Evolutionary conservation across 768 basidiomycete species (phyloP).

Genomic region (Mycena maculata): DNA sequence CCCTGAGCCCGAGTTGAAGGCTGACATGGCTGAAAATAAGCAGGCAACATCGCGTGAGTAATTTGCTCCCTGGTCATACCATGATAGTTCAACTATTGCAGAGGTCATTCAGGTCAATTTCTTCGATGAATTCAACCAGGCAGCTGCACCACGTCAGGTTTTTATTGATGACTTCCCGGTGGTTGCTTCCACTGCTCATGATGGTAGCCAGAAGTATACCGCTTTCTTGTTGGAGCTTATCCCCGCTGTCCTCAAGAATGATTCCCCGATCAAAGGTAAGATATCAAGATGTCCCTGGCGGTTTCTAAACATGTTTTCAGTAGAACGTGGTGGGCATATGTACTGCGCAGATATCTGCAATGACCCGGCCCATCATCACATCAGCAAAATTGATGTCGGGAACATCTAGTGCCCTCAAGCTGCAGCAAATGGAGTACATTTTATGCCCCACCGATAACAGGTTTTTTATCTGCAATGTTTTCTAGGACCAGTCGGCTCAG

Average conservation of each 20-base stretch:
- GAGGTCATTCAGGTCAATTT: slow-evolving; percentile 13
- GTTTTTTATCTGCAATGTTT: neutral
- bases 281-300: neutral
- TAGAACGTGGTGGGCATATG: neutral
- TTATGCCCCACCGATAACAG: neutral
- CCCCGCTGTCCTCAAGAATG: slow-evolving; percentile 8
- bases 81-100: too few relatives aligned
- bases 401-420: neutral
- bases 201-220: neutral
- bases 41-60: too few relatives aligned
- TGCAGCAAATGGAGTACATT: neutral
- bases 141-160: neutral
- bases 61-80: too few relatives aligned
- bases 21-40: too few relatives aligned
- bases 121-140: neutral
- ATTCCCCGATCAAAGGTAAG: slow-evolving; percentile 24
- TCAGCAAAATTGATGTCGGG: neutral
- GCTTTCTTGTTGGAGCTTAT: slow-evolving; percentile 8
- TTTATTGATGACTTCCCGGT: slow-evolving; percentile 1
- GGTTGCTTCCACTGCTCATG: neutral
- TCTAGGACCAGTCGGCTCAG: neutral
- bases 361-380: neutral
- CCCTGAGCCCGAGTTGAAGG: too few relatives aligned
- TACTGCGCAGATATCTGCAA: neutral
- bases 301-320: neutral